A percentile compares a stretch with the other conserved stretches of the same genome.
These are phyloP conservation scores for Colletotrichum sp. DNA, from an alignment of 2,329 filamentous ascomycete species.

Conservation along the genomic window DNA sequence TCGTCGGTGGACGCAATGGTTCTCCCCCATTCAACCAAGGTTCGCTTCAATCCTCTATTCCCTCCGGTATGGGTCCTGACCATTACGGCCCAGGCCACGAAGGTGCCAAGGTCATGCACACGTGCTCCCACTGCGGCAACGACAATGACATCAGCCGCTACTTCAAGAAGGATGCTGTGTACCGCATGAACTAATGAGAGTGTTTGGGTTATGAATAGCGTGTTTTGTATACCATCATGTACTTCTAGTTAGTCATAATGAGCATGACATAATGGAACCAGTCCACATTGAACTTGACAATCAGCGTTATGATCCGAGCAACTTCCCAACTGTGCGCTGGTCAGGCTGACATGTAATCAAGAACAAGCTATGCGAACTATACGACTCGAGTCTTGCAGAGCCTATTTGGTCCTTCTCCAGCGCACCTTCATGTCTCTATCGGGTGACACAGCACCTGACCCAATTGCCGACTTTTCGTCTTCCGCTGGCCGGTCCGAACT, in stretches of 20 bases:
- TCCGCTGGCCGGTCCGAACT: neutral
- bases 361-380: neutral
- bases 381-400: neutral
- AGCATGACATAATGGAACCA: neutral
- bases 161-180: conserved; percentile 23
- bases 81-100: conserved; percentile 23
- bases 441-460: neutral
- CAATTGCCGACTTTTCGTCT: neutral
- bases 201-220: neutral
- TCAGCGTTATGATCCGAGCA: accelerated
- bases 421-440: neutral
- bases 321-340: neutral
- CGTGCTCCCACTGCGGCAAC: conserved; percentile 16
- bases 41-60: neutral
- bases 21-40: conserved; percentile 12
- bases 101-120: conserved; percentile 23
- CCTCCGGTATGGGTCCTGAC: conserved; percentile 17
- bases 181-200: conserved; percentile 14
- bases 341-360: neutral
- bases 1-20: neutral
- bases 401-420: neutral
- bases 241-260: conserved; percentile 1
- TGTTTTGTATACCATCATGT: neutral
- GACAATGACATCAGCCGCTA: conserved; percentile 25
- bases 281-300: neutral